Evolutionary conservation across 495 filamentous ascomycete species (phyloP).

Genomic region (Polyplosphaeria fusca): DNA sequence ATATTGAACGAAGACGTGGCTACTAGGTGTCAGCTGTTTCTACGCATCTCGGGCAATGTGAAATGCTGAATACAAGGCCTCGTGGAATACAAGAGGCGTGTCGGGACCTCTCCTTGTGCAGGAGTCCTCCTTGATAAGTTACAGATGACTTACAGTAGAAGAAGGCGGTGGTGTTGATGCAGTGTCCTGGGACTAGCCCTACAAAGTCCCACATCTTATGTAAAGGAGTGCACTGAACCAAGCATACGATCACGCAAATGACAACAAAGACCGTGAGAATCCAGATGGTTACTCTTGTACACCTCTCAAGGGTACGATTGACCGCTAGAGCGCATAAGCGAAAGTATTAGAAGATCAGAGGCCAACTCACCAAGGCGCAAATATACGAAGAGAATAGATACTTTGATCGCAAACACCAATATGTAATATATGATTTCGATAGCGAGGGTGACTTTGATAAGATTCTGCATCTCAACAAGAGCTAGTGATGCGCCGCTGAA

Average conservation of each 20-base stretch:
- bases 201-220: slow-evolving; percentile 49
- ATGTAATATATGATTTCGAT: slow-evolving; percentile 49
- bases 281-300: slow-evolving; percentile 38
- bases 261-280: slow-evolving; percentile 43
- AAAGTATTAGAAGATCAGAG: not conserved
- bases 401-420: slow-evolving; percentile 44
- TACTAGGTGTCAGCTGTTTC: not conserved
- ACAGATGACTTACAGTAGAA: slow-evolving; percentile 49
- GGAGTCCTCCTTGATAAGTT: too few species aligned
- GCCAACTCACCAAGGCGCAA: slow-evolving; percentile 45
- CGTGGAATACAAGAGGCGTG: too few species aligned
- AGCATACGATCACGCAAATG: slow-evolving; percentile 41
- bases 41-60: not conserved
- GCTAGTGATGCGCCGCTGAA: slow-evolving; percentile 8
- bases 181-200: slow-evolving; percentile 37
- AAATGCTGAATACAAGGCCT: too few species aligned
- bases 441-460: slow-evolving; percentile 37
- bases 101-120: too few species aligned
- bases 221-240: slow-evolving; percentile 48
- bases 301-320: slow-evolving; percentile 9
- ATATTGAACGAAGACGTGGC: slow-evolving; percentile 54
- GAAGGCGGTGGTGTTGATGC: slow-evolving; percentile 50
- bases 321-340: not conserved
- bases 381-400: slow-evolving; percentile 50
- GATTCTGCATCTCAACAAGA: slow-evolving; percentile 15